phyloP scores from a whole-genome alignment of 164 flowering plant genomes.

The Houttuynia cordata region DNA sequence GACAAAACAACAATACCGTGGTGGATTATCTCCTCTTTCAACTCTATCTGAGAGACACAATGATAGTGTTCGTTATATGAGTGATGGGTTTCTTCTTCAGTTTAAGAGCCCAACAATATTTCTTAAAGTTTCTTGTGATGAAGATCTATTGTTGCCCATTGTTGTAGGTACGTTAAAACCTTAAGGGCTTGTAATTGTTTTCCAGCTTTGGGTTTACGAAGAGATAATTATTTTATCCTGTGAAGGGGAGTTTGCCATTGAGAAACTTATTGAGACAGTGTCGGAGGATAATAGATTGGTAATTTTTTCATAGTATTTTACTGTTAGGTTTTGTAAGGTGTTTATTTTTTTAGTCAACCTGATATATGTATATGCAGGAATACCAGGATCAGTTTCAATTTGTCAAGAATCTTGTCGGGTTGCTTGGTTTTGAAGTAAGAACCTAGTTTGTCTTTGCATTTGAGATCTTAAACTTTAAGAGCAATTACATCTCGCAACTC shows the following conservation, averaged over 20 bases:
- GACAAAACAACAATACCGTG: constrained; percentile 19
- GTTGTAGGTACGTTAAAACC: constrained; percentile 38
- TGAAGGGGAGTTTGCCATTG: constrained; percentile 61
- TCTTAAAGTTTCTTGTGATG: constrained; percentile 71
- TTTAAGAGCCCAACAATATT: constrained; percentile 60
- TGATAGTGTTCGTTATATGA: constrained; percentile 17
- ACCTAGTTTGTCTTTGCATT: constrained; percentile 1
- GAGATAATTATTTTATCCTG: constrained; percentile 2
- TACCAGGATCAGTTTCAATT: constrained; percentile 45
- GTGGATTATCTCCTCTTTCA: constrained; percentile 18
- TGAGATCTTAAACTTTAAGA: background rate
- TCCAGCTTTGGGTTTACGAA: constrained; percentile 1
- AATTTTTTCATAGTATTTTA: background rate
- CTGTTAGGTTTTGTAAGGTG: background rate
- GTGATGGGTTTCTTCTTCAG: constrained; percentile 39
- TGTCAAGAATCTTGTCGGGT: constrained; percentile 27
- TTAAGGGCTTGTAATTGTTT: background rate
- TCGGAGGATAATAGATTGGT: constrained; percentile 36
- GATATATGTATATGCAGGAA: constrained; percentile 29
- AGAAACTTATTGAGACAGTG: constrained; percentile 36
- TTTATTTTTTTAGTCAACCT: background rate
- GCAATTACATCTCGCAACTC: background rate
- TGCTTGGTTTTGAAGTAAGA: constrained; percentile 61
- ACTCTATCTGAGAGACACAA: constrained; percentile 17
- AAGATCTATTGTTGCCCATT: constrained; percentile 60